phyloP scores from a whole-genome alignment of 306 rosid species.

The Lithocarpus polystachyus region DNA sequence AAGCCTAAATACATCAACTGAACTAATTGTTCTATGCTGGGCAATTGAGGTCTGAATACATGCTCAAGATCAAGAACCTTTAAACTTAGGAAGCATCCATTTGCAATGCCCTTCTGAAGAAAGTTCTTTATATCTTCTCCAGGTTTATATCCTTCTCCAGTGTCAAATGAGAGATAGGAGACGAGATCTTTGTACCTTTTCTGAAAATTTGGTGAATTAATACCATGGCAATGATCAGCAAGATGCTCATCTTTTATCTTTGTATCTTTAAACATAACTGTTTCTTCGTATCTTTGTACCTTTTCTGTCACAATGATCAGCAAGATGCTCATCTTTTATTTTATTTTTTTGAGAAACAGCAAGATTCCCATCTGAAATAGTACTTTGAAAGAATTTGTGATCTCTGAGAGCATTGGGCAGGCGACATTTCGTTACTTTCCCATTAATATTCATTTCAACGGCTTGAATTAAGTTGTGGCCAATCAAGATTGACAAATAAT shows the following conservation, averaged over 20 bases:
- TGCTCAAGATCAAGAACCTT: constrained; percentile 19
- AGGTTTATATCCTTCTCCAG: constrained; percentile 27
- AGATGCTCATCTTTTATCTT: neutral
- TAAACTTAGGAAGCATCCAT: neutral
- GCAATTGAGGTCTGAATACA: constrained; percentile 39
- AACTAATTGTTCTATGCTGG: constrained; percentile 7
- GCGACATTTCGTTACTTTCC: constrained; percentile 9
- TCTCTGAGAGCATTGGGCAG: neutral
- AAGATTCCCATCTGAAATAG: no score
- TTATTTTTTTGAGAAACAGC: no score
- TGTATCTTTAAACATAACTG: no score
- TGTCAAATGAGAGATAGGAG: neutral
- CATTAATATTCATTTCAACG: constrained; percentile 9
- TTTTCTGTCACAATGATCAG: constrained; percentile 4
- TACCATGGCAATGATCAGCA: constrained; percentile 1
- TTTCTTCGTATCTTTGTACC: no score
- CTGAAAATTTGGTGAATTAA: neutral
- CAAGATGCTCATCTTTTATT: neutral
- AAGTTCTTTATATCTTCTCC: constrained; percentile 25
- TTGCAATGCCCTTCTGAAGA: constrained; percentile 15
- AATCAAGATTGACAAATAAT: neutral
- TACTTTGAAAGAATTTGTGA: no score
- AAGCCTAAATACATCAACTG: constrained; percentile 32
- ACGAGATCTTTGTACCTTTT: neutral
- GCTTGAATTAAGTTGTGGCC: constrained; percentile 1